These are phyloP conservation scores for Encephalitozoon hellem DNA, from an alignment of 371 early-diverging fungal genomes.

Conservation along the genomic window DNA sequence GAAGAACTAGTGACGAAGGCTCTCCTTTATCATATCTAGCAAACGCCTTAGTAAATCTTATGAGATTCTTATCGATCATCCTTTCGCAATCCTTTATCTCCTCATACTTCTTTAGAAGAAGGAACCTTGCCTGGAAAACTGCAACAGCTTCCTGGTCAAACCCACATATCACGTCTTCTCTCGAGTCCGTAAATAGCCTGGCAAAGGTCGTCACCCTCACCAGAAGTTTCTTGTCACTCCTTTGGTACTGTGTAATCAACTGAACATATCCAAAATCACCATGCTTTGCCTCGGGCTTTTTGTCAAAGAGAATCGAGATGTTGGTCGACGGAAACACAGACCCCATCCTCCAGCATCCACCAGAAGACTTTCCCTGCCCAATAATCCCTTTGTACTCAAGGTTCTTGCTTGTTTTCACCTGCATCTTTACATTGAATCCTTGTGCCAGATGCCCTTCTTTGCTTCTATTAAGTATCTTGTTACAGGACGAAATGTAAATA, in stretches of 20 bases:
- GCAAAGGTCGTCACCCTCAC: slow-evolving; percentile 57
- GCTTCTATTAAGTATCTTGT: slow-evolving; percentile 72
- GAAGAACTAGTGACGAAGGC: slow-evolving; percentile 77
- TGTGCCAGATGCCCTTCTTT: slow-evolving; percentile 72
- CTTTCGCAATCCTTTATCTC: slow-evolving; percentile 92
- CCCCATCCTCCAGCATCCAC: slow-evolving; percentile 49
- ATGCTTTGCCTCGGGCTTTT: neutral
- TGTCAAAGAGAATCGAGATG: slow-evolving; percentile 50
- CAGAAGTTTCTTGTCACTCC: slow-evolving; percentile 44
- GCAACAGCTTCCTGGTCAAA: slow-evolving; percentile 98
- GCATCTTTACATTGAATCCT: slow-evolving; percentile 94
- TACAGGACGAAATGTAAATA: slow-evolving; percentile 53
- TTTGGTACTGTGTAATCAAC: slow-evolving; percentile 56
- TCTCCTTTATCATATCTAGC: slow-evolving; percentile 90
- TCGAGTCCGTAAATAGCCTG: slow-evolving; percentile 63
- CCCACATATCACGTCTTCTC: slow-evolving; percentile 74
- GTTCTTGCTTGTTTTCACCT: slow-evolving; percentile 64
- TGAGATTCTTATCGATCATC: slow-evolving; percentile 95
- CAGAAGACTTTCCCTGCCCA: slow-evolving; percentile 48
- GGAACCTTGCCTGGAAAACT: slow-evolving; percentile 92
- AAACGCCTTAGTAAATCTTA: slow-evolving; percentile 87
- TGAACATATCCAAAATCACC: slow-evolving; percentile 58
- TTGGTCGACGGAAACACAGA: slow-evolving; percentile 42
- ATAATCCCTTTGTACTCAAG: slow-evolving; percentile 47
- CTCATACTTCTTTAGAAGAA: slow-evolving; percentile 87